phyloP scores from a whole-genome alignment of 768 basidiomycete species.

The Megacollybia marginata region DNA sequence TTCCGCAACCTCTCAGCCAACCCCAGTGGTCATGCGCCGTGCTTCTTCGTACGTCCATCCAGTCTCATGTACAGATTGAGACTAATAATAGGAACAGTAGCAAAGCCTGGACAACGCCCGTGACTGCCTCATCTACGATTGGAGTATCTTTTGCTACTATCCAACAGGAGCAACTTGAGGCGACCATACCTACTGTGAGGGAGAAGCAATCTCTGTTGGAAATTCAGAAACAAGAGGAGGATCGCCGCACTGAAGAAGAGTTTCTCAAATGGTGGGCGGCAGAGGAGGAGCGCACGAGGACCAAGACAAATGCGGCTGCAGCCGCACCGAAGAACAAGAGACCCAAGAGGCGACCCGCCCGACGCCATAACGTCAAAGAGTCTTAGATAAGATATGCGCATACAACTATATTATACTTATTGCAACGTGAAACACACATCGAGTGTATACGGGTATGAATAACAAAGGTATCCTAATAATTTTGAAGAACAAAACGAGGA shows the following conservation, averaged over 20 bases:
- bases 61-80: too few species aligned
- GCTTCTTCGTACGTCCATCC: too few species aligned
- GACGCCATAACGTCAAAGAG: too few species aligned
- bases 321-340: background rate
- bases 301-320: conserved; percentile 25
- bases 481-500: too few species aligned
- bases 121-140: conserved; percentile 24
- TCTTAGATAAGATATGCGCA: too few species aligned
- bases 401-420: too few species aligned
- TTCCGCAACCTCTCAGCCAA: too few species aligned
- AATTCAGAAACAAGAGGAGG: conserved; percentile 81
- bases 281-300: conserved; percentile 67
- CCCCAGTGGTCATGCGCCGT: too few species aligned
- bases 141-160: conserved; percentile 76
- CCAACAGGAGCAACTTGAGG: conserved; percentile 67
- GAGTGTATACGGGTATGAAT: too few species aligned
- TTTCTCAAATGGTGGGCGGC: conserved; percentile 88
- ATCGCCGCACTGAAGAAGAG: conserved; percentile 60
- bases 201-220: conserved; percentile 64
- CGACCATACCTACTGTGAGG: conserved; percentile 30
- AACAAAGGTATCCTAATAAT: too few species aligned
- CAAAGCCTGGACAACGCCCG: conserved; percentile 64
- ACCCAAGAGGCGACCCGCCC: background rate
- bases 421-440: too few species aligned
- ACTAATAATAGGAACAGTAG: conserved; percentile 7